Percentiles rank a stretch among this genome's conserved stretches.
Conservation (phyloP, 768 basidiomycete genomes). For the Pleurotus sapidus region DNA sequence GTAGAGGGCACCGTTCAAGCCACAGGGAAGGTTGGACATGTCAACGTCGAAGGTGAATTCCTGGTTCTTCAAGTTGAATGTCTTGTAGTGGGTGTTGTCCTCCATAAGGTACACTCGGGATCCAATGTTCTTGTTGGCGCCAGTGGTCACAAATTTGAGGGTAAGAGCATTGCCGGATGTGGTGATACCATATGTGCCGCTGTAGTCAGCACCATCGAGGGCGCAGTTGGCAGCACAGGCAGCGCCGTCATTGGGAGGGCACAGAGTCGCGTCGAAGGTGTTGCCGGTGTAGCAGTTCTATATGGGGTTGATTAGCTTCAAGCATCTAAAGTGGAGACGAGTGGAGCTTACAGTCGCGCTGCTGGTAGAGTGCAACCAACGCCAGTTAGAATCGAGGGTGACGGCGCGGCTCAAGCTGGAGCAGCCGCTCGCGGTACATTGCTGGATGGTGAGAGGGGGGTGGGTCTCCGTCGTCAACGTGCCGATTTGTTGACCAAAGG, state of each 20-base stretch:
- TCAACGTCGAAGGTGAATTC: conserved; percentile 65
- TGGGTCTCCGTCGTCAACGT: conserved; percentile 45
- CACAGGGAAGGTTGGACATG: conserved; percentile 54
- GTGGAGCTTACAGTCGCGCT: conserved; percentile 10
- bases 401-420: conserved; percentile 28
- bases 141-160: conserved; percentile 45
- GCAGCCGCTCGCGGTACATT: conserved; percentile 44
- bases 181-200: conserved; percentile 52
- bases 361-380: conserved; percentile 40
- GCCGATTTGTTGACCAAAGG: conserved; percentile 47
- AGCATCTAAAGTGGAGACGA: too few relatives aligned
- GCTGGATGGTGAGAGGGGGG: conserved; percentile 40
- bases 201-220: conserved; percentile 46
- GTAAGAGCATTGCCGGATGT: conserved; percentile 42
- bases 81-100: conserved; percentile 40
- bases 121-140: conserved; percentile 35
- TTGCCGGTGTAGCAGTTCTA: conserved; percentile 56
- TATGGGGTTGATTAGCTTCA: neutral
- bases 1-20: conserved; percentile 60
- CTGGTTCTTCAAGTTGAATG: conserved; percentile 46
- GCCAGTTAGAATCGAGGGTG: conserved; percentile 53
- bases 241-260: conserved; percentile 34
- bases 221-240: conserved; percentile 45
- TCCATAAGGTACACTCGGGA: conserved; percentile 51
- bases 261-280: conserved; percentile 48